Percentiles rank a stretch among this genome's conserved stretches.
These are phyloP conservation scores for Linum lewisii DNA, from an alignment of 345 rosid species.

Conservation along the genomic window DNA sequence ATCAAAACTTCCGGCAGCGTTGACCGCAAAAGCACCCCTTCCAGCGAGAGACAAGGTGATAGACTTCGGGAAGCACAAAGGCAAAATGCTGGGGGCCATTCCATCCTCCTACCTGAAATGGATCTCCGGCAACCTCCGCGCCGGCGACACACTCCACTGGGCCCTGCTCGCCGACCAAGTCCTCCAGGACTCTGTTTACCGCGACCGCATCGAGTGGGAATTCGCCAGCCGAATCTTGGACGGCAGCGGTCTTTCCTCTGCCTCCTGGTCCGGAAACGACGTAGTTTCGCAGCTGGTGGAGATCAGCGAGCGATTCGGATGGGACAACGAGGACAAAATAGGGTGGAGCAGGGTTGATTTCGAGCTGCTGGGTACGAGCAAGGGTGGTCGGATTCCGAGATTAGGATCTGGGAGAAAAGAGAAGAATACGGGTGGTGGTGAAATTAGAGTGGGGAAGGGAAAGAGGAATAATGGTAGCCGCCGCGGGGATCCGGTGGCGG, in stretches of 20 bases:
- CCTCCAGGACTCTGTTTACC: constrained; percentile 53
- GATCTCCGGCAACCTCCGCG: constrained; percentile 63
- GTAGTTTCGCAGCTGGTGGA: constrained; percentile 53
- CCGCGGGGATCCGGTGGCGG: not conserved
- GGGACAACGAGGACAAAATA: constrained; percentile 62
- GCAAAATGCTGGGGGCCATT: constrained; percentile 71
- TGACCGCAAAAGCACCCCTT: constrained; percentile 19
- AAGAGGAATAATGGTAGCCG: not conserved
- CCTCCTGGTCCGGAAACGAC: not conserved
- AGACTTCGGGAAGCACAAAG: constrained; percentile 71
- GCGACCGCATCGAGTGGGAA: constrained; percentile 78
- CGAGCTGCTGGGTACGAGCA: constrained; percentile 65
- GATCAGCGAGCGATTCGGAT: constrained; percentile 71
- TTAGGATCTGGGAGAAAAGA: not conserved
- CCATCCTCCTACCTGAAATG: constrained; percentile 71
- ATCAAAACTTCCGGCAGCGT: not conserved
- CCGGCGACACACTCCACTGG: constrained; percentile 56
- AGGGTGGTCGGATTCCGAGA: constrained; percentile 72
- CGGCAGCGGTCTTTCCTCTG: not conserved
- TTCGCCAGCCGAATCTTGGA: constrained; percentile 42
- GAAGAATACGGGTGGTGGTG: not conserved
- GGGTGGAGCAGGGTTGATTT: constrained; percentile 64
- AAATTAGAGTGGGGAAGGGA: not conserved
- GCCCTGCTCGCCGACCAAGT: constrained; percentile 68
- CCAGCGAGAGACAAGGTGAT: constrained; percentile 52